Evolutionary conservation across 1,139 yeast genomes (phyloP), one percentile per base, ranked within the genome.

Genomic region (Taphrina deformans): DNA sequence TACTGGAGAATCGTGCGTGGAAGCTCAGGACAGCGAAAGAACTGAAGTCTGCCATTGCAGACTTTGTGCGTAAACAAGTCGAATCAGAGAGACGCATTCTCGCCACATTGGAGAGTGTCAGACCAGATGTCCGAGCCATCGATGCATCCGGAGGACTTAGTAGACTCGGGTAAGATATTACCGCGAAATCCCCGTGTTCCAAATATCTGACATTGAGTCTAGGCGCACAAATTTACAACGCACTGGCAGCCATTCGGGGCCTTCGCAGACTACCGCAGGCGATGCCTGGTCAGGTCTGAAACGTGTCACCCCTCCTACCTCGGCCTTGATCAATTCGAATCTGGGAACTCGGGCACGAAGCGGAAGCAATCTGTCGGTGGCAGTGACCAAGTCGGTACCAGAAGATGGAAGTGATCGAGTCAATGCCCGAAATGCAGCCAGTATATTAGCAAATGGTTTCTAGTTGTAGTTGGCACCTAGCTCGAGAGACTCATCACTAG

Each of bases 1-100:
- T 89, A 55, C 80, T 84, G 55, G 98, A 92, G 74, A 82, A 85
- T 68, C 76, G 82, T 46, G 84, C 85, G 65, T 82, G 87, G 52
- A 70, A 84, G 48, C 75, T 77, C 10, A 83, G 83, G 72, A 79
- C 89, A 14, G 89, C 89, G 65, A 70, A 72, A 1, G 85, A 83
- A 72, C 73, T 90, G 50, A 81, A 80, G 66, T 75, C 76, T 31
- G 77, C 85, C 44, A 77, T 93, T 65, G 85, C 85, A 67, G 82
- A 80, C 55, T 85, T 83, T 69, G 84, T 90, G 0, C 78, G 89
- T 68, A 85, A 85, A 70, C 85, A 86, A 72, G 91, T 93, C 56
- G 96, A 90, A 68, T 89, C 87, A 69, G 97, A 92, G 76, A 82
- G 99, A 52, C 87, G 89, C 71, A 85, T 89, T 53, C 80, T 93